Percentiles rank a stretch among this genome's conserved stretches.
Conservation (phyloP, 2,329 filamentous ascomycete genomes). For the Bipolaris oryzae region DNA sequence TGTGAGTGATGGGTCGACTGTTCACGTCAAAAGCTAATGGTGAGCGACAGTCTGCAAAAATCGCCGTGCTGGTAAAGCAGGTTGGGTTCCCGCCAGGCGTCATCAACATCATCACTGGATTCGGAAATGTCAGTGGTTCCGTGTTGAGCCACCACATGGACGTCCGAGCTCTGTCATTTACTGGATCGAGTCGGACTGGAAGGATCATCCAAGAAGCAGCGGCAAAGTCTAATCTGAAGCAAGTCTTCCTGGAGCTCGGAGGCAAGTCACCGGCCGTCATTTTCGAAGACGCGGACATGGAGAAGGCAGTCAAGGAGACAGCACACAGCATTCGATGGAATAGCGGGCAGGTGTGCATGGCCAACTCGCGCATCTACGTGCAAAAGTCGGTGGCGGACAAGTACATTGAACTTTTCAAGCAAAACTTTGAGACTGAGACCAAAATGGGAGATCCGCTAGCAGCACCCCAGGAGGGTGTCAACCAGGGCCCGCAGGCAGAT, state of each 20-base stretch:
- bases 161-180: slow-evolving; percentile 84
- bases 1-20: slow-evolving; percentile 64
- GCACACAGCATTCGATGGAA: slow-evolving; percentile 59
- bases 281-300: slow-evolving; percentile 77
- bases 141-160: slow-evolving; percentile 76
- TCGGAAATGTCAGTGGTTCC: slow-evolving; percentile 79
- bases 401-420: slow-evolving; percentile 51
- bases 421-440: slow-evolving; percentile 36
- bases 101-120: slow-evolving; percentile 80
- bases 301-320: slow-evolving; percentile 69
- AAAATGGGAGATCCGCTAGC: slow-evolving; percentile 64
- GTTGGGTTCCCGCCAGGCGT: slow-evolving; percentile 82
- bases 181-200: slow-evolving; percentile 82
- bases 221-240: slow-evolving; percentile 81
- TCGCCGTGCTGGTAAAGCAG: slow-evolving; percentile 76
- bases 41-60: slow-evolving; percentile 74
- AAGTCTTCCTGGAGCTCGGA: slow-evolving; percentile 83
- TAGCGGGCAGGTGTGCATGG: slow-evolving; percentile 66
- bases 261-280: slow-evolving; percentile 87
- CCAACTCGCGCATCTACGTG: slow-evolving; percentile 64
- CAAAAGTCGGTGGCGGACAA: slow-evolving; percentile 58
- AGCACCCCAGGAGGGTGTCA: slow-evolving; percentile 73
- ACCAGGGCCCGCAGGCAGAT: slow-evolving; percentile 62
- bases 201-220: slow-evolving; percentile 77
- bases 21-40: slow-evolving; percentile 60